Evolutionary conservation across 2,329 filamentous ascomycete genomes (phyloP), one percentile per base, ranked within the genome.

Genomic region (Emergomyces orientalis): DNA sequence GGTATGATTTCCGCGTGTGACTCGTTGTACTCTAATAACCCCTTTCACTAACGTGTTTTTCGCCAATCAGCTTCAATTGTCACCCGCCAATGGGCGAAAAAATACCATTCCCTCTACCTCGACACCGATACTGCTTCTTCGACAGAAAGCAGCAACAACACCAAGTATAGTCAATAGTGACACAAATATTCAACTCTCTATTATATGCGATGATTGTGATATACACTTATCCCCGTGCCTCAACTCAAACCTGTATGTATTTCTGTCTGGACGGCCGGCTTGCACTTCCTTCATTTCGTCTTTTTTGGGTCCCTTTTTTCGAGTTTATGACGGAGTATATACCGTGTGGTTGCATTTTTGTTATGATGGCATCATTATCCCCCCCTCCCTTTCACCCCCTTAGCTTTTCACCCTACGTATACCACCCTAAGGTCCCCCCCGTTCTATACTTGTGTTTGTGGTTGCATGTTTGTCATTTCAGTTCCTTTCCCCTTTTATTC

Each of bases 31-130:
- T 4, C 14, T 32, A 32, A 34, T 11, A 2, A 60, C 32, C 60
- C 11, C 8, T 17, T 51, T 57, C 65, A 60, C 69, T 74, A 63
- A 73, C 73, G 5, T 30, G 3, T 64, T 62, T 62, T 14, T 32
- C 32, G 51, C 9, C 47, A 61, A 30, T 62, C 63, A 96, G 92
- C 91, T 70, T 97, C 93, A 32, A 91, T 97, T 70, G 82, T 96
- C 65, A 89, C 92, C 43, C 90, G 93, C 70, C 86, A 89, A 72
- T 99, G 94, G 94, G 91, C 91, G 63, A 97, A 96, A 82, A 89
- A 88, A 75, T 89, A 89, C 69, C 72, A 77, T 65, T 67, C 71
- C 49, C 34, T 75, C 62, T 77, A 77, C 66, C 71, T 77, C 61
- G 70, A 56, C 22, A 56, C 19, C 22, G 62, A 65, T 60, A 27